These are phyloP conservation scores for Nitzschia sp. DNA, from an alignment of 108 stramenopile genomes.

Conservation along the genomic window DNA sequence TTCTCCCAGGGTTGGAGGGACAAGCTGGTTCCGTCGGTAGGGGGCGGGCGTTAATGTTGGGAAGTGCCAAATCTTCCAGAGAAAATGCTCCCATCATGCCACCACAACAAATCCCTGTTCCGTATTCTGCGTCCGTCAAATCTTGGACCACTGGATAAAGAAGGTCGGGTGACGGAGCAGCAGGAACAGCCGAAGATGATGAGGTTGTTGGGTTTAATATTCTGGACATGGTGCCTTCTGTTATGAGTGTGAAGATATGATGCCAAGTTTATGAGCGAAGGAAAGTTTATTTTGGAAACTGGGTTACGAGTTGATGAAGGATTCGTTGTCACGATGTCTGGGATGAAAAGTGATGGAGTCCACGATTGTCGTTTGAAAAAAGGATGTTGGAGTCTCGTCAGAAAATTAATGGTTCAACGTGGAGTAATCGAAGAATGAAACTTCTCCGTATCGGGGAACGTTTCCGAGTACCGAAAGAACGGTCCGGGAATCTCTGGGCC, in stretches of 20 bases:
- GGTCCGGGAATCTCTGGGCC: too few relatives aligned
- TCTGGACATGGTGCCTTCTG: conserved; percentile 5
- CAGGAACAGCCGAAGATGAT: background rate
- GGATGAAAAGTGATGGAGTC: background rate
- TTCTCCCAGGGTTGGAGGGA: background rate
- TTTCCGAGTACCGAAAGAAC: too few relatives aligned
- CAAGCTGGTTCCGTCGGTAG: background rate
- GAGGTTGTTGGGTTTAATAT: background rate
- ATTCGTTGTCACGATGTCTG: background rate
- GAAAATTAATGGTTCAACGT: too few relatives aligned
- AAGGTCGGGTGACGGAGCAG: background rate
- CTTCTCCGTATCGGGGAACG: too few relatives aligned
- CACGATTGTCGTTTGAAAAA: background rate
- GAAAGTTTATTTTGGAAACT: too few relatives aligned
- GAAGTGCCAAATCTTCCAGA: conserved; percentile 21
- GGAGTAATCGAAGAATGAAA: too few relatives aligned
- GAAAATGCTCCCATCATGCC: conserved; percentile 16
- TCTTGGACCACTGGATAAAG: conserved; percentile 27
- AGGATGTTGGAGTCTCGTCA: too few relatives aligned
- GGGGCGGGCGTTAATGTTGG: background rate
- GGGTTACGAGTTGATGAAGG: too few relatives aligned
- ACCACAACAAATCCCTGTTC: background rate
- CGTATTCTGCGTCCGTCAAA: conserved; percentile 24
- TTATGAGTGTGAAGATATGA: background rate
- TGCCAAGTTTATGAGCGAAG: too few relatives aligned